Evolutionary conservation across 2,329 filamentous ascomycete species (phyloP), one percentile per base, ranked within the genome.

Genomic region (Fusarium sp.): DNA sequence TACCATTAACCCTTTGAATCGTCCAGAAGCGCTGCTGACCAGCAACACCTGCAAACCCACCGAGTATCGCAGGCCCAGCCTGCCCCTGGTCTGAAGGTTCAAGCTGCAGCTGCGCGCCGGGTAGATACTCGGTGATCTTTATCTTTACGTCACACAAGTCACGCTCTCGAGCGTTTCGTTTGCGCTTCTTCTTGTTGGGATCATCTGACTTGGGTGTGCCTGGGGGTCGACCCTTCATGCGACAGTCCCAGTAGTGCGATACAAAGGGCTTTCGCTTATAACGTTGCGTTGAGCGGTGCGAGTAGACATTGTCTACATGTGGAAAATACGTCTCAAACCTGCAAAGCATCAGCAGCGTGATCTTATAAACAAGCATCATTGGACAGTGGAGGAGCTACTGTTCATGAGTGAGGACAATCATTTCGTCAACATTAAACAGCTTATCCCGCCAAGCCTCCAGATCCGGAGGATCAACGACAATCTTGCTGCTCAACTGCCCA

Each of bases 121-220:
- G 89, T 63, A 93, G 92, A 83, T 93, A 94, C 81, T 95, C 93
- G 4, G 93, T 94, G 69, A 95, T 94, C 81, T 95, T 95, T 81
- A 95, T 94, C 83, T 95, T 95, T 73, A 95, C 93, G 81, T 95
- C 93, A 80, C 93, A 96, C n/a, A 95, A 86, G 82, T 95, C 92
- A 14, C 92, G 87, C 81, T 93, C 91, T 47, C 93, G 87, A n/a
- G 92, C 92, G 38, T 88, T 90, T 29, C 93, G 90, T 82, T 94
- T 95, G 40, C 93, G 89, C 82, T 94, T 95, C 87, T 94, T 95
- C 85, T 94, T 95, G 80, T 90, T 91, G 0, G 93, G 93, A 76
- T 95, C 93, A 56, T 93, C 90, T 1, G 92, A 93, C 80, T 95
- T 95, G 68, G 92, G 92, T 5, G 93, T 95, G 34, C 93, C 93